Percentiles rank a stretch among this genome's conserved stretches.
Conservation (phyloP, 1,284 basidiomycete genomes). For the Phellinidium pouzarii region DNA sequence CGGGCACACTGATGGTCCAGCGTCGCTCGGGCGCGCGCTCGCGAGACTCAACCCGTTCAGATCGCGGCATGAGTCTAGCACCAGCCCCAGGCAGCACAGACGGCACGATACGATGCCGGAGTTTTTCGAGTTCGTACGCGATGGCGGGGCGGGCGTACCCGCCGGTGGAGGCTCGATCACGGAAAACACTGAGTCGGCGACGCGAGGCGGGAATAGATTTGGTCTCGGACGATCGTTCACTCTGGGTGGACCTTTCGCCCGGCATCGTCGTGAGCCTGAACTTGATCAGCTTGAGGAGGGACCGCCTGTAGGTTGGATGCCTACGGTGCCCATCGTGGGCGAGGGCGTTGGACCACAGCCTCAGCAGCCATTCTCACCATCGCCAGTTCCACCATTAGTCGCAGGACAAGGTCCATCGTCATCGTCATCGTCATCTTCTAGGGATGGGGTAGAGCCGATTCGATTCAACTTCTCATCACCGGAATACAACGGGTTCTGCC, state of each 20-base stretch:
- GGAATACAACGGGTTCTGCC: conserved; percentile 41
- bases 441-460: conserved; percentile 19
- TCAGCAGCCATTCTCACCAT: conserved; percentile 2
- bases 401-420: conserved; percentile 1
- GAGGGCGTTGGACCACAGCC: background rate
- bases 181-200: background rate
- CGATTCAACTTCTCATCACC: conserved; percentile 30
- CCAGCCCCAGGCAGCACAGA: conserved; percentile 9
- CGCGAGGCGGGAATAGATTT: background rate
- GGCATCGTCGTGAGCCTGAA: background rate
- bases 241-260: background rate
- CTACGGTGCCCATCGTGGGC: background rate
- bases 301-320: conserved; percentile 5
- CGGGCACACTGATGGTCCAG: background rate
- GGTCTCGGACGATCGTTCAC: conserved; percentile 6
- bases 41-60: conserved; percentile 16
- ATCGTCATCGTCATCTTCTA: conserved; percentile 2
- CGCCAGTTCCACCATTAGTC: background rate
- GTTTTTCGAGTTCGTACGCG: background rate
- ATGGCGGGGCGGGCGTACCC: too few species aligned
- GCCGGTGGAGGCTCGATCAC: background rate
- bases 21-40: conserved; percentile 6
- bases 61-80: background rate
- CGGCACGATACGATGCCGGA: conserved; percentile 12
- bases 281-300: background rate